phyloP scores from a whole-genome alignment of 345 rosid genomes.

The Salix caprea region DNA sequence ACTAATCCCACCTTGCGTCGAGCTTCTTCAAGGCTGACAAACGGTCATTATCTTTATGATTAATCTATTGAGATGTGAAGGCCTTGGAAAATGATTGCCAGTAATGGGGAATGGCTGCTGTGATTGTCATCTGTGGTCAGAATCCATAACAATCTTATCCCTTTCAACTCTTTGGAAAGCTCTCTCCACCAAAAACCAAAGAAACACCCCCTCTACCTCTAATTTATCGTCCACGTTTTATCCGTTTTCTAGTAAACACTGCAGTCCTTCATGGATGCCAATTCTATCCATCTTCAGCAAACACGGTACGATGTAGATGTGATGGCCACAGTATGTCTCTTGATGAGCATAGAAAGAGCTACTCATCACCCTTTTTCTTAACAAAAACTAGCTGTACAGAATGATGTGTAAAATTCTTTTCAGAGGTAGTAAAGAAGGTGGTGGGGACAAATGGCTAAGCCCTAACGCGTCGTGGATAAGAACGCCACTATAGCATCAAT shows the following conservation, averaged over 20 bases:
- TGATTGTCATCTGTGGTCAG: neutral
- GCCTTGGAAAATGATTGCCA: neutral
- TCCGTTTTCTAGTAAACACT: neutral
- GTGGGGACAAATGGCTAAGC: neutral
- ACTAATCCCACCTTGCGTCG: neutral
- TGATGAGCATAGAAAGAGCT: too few relatives aligned
- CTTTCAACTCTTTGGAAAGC: neutral
- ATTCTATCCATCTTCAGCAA: too few relatives aligned
- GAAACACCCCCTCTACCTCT: neutral
- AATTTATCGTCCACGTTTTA: neutral
- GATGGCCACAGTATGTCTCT: too few relatives aligned
- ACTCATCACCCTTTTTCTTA: too few relatives aligned
- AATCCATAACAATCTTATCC: neutral
- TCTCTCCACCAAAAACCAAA: neutral
- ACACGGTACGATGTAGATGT: too few relatives aligned
- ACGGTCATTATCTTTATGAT: neutral
- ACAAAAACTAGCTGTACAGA: too few relatives aligned
- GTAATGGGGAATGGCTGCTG: neutral
- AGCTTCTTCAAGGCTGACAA: too few relatives aligned
- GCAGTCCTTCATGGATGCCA: neutral
- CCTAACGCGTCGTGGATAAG: neutral
- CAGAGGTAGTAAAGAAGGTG: neutral
- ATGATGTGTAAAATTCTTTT: too few relatives aligned
- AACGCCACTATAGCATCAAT: neutral
- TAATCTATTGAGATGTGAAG: neutral